Conservation (phyloP, 257 asterid species). For the Petrea volubilis region DNA sequence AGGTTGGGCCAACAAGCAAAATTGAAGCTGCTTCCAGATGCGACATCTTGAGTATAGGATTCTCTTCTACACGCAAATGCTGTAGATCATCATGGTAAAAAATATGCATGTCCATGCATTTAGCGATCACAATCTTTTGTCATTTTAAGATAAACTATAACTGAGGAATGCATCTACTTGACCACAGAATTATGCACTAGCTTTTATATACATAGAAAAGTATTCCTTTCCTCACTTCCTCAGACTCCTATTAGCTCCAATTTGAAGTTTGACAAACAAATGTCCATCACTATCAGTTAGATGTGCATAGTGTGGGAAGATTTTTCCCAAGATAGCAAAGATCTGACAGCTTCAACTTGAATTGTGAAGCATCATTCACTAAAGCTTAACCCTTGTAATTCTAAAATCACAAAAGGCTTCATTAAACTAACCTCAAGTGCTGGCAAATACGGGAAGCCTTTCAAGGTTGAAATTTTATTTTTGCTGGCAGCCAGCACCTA, state of each 20-base stretch:
- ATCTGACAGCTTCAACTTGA: not conserved
- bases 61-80: constrained; percentile 99
- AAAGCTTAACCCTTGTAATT: not conserved
- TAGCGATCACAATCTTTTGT: constrained; percentile 9
- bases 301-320: not conserved
- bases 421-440: constrained; percentile 84
- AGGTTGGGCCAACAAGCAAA: constrained; percentile 93
- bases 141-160: not conserved
- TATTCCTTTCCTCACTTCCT: not conserved
- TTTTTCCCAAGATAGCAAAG: not conserved
- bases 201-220: not conserved
- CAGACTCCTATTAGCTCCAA: constrained; percentile 2
- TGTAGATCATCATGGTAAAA: constrained; percentile 43
- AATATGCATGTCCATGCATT: constrained; percentile 2
- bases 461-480: constrained; percentile 92
- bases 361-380: not conserved
- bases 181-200: constrained; percentile 5
- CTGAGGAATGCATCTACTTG: not conserved
- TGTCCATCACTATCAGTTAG: not conserved
- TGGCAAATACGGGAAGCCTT: constrained; percentile 95
- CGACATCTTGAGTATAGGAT: constrained; percentile 92
- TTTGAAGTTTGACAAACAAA: constrained; percentile 5
- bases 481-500: constrained; percentile 99
- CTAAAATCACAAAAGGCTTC: not conserved
- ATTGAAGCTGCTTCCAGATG: constrained; percentile 93